Percentiles rank a stretch among this genome's conserved stretches.
Evolutionary conservation across 345 rosid species (phyloP).

Genomic region (Citrus inodora): DNA sequence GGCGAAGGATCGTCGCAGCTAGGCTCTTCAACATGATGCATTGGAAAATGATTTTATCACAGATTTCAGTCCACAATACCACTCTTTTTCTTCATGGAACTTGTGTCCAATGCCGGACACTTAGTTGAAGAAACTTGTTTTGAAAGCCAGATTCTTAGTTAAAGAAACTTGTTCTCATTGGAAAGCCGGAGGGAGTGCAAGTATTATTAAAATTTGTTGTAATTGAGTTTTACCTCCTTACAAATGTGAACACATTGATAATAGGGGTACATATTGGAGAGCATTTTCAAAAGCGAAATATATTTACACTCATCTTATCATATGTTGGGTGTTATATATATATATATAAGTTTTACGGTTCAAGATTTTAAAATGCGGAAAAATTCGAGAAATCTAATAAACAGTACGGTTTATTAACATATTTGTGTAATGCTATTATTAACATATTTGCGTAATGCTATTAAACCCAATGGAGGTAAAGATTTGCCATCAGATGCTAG

Average conservation of each 20-base stretch:
- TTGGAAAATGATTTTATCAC: neutral
- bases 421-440: no score
- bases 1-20: conserved; percentile 18
- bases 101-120: neutral
- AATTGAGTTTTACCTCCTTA: neutral
- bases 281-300: no score
- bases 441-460: no score
- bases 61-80: neutral
- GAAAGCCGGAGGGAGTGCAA: neutral
- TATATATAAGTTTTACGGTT: no score
- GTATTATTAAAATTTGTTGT: neutral
- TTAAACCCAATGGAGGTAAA: no score
- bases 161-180: neutral
- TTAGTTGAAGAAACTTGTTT: neutral
- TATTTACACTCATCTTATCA: no score
- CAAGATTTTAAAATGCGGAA: no score
- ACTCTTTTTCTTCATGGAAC: neutral
- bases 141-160: neutral
- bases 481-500: neutral
- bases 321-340: no score
- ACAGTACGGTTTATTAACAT: no score
- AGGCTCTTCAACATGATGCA: neutral
- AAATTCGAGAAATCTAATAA: no score
- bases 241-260: neutral
- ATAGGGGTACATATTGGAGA: no score